A percentile compares a stretch with the other conserved stretches of the same genome.
Evolutionary conservation across 306 rosid species (phyloP).

Genomic region (Dalbergia oliveri): DNA sequence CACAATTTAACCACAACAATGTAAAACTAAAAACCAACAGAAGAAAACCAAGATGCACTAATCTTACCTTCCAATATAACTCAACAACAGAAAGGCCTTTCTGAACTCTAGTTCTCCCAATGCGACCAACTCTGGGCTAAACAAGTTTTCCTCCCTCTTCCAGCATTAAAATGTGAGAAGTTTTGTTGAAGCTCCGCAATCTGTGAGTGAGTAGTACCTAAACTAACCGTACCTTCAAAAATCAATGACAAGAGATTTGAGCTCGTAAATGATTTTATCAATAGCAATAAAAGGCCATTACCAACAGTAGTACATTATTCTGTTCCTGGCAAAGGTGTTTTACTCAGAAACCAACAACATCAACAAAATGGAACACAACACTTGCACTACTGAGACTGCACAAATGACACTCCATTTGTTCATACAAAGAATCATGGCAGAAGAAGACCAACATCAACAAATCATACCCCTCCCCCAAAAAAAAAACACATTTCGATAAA

Average conservation of each 20-base stretch:
- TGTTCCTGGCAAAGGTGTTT: not conserved
- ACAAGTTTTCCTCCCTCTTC: not conserved
- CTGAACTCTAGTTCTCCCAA: constrained; percentile 81
- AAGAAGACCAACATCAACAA: too few relatives aligned
- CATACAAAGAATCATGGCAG: not conserved
- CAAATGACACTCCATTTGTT: too few relatives aligned
- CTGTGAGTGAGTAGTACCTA: constrained; percentile 2
- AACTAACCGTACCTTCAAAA: not conserved
- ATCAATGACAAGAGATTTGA: not conserved
- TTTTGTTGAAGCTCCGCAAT: not conserved
- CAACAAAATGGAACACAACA: not conserved
- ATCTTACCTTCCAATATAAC: constrained; percentile 67
- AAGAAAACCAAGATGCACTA: constrained; percentile 11
- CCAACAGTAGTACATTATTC: not conserved
- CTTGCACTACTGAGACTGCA: not conserved
- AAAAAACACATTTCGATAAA: too few relatives aligned
- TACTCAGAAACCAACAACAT: not conserved
- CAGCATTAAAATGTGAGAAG: constrained; percentile 6
- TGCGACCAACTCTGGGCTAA: constrained; percentile 50
- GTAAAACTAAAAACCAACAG: not conserved
- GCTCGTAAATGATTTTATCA: not conserved
- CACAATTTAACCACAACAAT: not conserved
- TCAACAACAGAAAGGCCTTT: constrained; percentile 68
- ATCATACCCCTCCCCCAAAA: too few relatives aligned
- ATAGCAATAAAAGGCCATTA: not conserved